A percentile compares a stretch with the other conserved stretches of the same genome.
phyloP scores from a whole-genome alignment of 179 eudicot species.

The Silene vulgaris region DNA sequence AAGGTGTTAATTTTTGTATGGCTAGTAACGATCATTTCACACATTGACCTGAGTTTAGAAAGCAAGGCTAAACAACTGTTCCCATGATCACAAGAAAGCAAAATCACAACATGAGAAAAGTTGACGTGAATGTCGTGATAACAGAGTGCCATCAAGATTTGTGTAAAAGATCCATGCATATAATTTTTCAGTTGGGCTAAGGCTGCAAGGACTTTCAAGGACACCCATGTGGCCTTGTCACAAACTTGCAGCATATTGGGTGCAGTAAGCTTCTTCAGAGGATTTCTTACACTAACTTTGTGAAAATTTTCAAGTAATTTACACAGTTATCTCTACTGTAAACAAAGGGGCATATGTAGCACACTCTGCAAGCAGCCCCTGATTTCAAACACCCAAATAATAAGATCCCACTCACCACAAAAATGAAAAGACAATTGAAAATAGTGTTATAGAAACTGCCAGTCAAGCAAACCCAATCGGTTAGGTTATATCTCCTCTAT shows the following conservation, averaged over 20 bases:
- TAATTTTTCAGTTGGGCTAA: background rate
- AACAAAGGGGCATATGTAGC: background rate
- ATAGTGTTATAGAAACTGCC: background rate
- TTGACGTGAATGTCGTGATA: background rate
- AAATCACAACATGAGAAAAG: slow-evolving; percentile 3
- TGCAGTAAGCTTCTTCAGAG: too few relatives aligned
- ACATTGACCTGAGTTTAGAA: background rate
- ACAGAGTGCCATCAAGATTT: background rate
- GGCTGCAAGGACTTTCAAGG: background rate
- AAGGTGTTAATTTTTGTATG: background rate
- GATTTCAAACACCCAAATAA: background rate
- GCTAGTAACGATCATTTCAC: background rate
- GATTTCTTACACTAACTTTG: background rate
- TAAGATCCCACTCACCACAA: background rate
- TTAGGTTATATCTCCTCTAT: background rate
- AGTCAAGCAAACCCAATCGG: too few relatives aligned
- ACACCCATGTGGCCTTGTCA: background rate
- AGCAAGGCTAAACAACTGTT: background rate
- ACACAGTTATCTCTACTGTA: too few relatives aligned
- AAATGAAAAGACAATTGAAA: background rate
- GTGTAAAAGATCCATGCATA: background rate
- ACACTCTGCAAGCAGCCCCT: background rate
- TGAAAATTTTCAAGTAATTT: background rate
- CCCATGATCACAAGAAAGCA: slow-evolving; percentile 7
- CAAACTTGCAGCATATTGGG: too few relatives aligned